phyloP scores from a whole-genome alignment of 176 grass and related monocot genomes.

The Phyllostachys edulis region DNA sequence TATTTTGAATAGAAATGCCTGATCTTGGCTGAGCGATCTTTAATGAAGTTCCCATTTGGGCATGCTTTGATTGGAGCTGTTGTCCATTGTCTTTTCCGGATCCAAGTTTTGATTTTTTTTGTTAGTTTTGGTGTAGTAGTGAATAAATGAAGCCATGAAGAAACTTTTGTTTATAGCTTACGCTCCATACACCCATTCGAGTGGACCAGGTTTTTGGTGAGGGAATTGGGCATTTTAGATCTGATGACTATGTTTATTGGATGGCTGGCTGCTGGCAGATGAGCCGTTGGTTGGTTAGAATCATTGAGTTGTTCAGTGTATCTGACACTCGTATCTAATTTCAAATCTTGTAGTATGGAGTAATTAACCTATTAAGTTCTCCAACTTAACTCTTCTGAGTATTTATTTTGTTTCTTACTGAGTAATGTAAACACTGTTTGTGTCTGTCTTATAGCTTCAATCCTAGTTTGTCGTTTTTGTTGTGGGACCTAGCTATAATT shows the following conservation, averaged over 20 bases:
- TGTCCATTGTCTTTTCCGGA: not conserved
- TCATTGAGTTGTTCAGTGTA: constrained; percentile 4
- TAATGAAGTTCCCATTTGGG: not conserved
- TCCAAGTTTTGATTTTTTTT: not conserved
- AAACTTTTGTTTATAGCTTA: not conserved
- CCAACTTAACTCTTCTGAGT: not conserved
- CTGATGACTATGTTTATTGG: not conserved
- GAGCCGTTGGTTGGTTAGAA: not conserved
- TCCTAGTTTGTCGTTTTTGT: not conserved
- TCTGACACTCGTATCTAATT: not conserved
- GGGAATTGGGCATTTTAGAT: not conserved
- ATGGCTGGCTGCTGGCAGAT: constrained; percentile 4
- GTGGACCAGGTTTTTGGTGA: not conserved
- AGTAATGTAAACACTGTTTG: not conserved
- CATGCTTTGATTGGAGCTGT: constrained; percentile 1
- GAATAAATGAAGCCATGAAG: not conserved
- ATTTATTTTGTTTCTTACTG: not conserved
- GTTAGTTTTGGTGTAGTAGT: not conserved
- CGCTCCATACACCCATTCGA: not conserved
- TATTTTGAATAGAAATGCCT: not conserved
- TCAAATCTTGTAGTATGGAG: not conserved
- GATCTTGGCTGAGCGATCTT: not conserved
- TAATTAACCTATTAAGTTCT: not conserved
- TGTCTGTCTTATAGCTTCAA: not conserved
- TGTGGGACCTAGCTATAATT: not conserved